A percentile compares a stretch with the other conserved stretches of the same genome.
These are phyloP conservation scores for Daldinia decipiens DNA, from an alignment of 495 filamentous ascomycete species.

Conservation along the genomic window DNA sequence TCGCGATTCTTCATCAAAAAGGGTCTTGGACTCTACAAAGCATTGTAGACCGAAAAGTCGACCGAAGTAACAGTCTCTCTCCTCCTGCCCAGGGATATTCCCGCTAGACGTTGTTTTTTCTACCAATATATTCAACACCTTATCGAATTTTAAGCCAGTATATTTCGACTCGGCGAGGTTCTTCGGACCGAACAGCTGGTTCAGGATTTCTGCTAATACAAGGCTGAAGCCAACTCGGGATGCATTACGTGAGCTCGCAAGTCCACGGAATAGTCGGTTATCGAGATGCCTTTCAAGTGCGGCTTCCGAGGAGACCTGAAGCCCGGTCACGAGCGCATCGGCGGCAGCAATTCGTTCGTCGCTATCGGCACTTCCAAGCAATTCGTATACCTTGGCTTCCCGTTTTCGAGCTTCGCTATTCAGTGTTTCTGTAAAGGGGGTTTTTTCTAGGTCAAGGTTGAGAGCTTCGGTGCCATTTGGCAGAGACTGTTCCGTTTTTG, in stretches of 20 bases:
- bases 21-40: constrained; percentile 78
- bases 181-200: constrained; percentile 65
- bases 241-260: constrained; percentile 90
- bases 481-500: constrained; percentile 49
- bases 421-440: constrained; percentile 56
- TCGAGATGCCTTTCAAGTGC: constrained; percentile 64
- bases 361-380: constrained; percentile 61
- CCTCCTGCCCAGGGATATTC: constrained; percentile 78
- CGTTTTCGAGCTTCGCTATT: constrained; percentile 56
- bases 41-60: constrained; percentile 87
- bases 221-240: constrained; percentile 91
- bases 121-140: constrained; percentile 72
- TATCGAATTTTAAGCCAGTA: constrained; percentile 61
- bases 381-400: constrained; percentile 62
- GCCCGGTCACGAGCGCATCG: constrained; percentile 58
- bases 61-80: constrained; percentile 84
- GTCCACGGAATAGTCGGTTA: constrained; percentile 80
- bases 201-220: constrained; percentile 83
- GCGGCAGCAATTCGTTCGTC: constrained; percentile 62
- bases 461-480: constrained; percentile 45
- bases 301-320: constrained; percentile 55
- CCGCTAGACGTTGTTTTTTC: constrained; percentile 72
- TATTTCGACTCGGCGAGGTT: constrained; percentile 56
- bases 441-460: constrained; percentile 51
- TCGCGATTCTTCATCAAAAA: constrained; percentile 66